Percentiles rank a stretch among this genome's conserved stretches.
phyloP scores from a whole-genome alignment of 805 yeast genomes.

The Starmerella ratchasimensis region DNA sequence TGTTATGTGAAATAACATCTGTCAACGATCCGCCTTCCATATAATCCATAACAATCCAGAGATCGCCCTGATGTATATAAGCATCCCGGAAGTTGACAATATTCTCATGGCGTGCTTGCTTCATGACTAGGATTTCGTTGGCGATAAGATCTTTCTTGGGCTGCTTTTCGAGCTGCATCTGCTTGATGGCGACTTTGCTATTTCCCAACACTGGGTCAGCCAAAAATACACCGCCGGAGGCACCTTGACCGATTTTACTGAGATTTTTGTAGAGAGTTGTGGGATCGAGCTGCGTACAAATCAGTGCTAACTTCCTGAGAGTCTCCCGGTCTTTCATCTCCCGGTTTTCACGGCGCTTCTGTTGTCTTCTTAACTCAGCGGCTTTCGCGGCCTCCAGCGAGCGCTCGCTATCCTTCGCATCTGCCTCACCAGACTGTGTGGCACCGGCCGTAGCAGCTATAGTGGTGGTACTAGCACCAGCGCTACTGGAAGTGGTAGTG shows the following conservation, averaged over 20 bases:
- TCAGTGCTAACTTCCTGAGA: slow-evolving; percentile 52
- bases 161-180: slow-evolving; percentile 87
- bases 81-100: slow-evolving; percentile 91
- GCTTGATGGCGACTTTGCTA: slow-evolving; percentile 71
- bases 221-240: slow-evolving; percentile 82
- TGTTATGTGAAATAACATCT: slow-evolving; percentile 82
- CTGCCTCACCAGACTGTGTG: not conserved
- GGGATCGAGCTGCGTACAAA: slow-evolving; percentile 82
- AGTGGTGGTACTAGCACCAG: not conserved
- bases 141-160: slow-evolving; percentile 91
- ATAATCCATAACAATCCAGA: slow-evolving; percentile 98
- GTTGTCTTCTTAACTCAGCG: slow-evolving; percentile 11
- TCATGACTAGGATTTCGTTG: slow-evolving; percentile 92
- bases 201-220: slow-evolving; percentile 46
- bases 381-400: not conserved
- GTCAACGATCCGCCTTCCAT: slow-evolving; percentile 98
- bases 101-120: slow-evolving; percentile 74
- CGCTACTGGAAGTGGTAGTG: not conserved
- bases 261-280: slow-evolving; percentile 46
- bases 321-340: slow-evolving; percentile 59
- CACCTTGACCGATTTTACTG: slow-evolving; percentile 74
- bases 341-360: slow-evolving; percentile 58
- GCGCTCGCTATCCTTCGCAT: not conserved
- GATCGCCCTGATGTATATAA: slow-evolving; percentile 42
- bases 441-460: not conserved